Conservation (phyloP, 352 stramenopile species). For the Phytophthora pinifolia region DNA sequence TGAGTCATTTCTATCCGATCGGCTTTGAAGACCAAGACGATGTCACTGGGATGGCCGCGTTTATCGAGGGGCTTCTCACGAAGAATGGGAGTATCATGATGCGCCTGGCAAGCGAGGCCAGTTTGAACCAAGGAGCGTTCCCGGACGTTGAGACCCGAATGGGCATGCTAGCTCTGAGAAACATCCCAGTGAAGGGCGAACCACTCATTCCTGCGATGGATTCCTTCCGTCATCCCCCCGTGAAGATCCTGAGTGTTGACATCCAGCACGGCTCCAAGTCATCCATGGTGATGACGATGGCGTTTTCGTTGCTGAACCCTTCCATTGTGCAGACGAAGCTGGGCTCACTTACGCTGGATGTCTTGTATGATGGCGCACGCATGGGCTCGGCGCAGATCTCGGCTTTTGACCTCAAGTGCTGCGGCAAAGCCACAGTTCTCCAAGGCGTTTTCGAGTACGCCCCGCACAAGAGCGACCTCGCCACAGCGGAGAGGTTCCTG, state of each 20-base stretch:
- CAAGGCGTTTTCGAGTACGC: slow-evolving; percentile 62
- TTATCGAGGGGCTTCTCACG: slow-evolving; percentile 61
- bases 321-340: slow-evolving; percentile 67
- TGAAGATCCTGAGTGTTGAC: slow-evolving; percentile 63
- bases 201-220: slow-evolving; percentile 67
- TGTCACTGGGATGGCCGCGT: slow-evolving; percentile 49
- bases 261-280: slow-evolving; percentile 50
- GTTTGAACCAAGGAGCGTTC: slow-evolving; percentile 53
- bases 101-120: slow-evolving; percentile 39
- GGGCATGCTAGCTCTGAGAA: slow-evolving; percentile 61
- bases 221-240: slow-evolving; percentile 61
- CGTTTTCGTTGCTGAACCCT: slow-evolving; percentile 69
- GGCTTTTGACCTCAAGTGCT: slow-evolving; percentile 72
- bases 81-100: slow-evolving; percentile 63
- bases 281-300: slow-evolving; percentile 67
- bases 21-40: slow-evolving; percentile 41
- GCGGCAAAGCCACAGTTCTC: slow-evolving; percentile 52
- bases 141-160: slow-evolving; percentile 72
- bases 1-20: slow-evolving; percentile 70
- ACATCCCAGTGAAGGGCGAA: slow-evolving; percentile 60
- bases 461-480: slow-evolving; percentile 33
- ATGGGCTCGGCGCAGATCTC: slow-evolving; percentile 66
- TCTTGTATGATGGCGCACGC: slow-evolving; percentile 41
- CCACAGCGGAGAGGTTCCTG: slow-evolving; percentile 54
- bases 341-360: slow-evolving; percentile 51